Percentiles rank a stretch among this genome's conserved stretches.
phyloP scores from a whole-genome alignment of 208 protist species.

The Trichomonas vaginalis region DNA sequence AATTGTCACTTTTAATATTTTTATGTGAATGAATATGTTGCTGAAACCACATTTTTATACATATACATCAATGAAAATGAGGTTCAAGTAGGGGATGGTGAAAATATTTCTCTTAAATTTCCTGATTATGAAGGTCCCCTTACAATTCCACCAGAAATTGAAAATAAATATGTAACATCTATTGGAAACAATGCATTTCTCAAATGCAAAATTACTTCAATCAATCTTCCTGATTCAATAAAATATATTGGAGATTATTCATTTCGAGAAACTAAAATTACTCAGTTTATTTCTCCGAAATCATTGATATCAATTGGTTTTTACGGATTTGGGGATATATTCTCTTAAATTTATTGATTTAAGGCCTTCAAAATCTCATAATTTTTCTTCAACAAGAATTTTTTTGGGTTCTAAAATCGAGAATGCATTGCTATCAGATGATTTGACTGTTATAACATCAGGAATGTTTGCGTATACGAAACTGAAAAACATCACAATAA shows the following conservation, averaged over 20 bases:
- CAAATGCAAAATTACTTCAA: neutral
- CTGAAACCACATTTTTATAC: too few species aligned
- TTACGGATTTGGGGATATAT: neutral
- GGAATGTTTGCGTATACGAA: neutral
- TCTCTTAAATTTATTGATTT: neutral
- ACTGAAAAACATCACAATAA: neutral
- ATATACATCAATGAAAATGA: too few species aligned
- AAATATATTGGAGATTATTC: neutral
- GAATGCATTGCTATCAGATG: neutral
- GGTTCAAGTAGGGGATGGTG: neutral
- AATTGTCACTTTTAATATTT: too few species aligned
- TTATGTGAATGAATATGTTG: too few species aligned
- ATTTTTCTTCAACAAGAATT: neutral
- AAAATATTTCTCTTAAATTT: neutral
- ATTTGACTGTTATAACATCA: neutral
- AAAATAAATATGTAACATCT: neutral
- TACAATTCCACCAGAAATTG: neutral
- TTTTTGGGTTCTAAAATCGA: neutral
- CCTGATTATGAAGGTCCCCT: neutral
- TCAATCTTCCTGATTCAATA: neutral
- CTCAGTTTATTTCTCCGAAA: neutral
- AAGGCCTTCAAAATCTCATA: neutral
- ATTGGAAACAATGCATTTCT: neutral
- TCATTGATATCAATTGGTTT: neutral
- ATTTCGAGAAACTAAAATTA: neutral